Base-by-base conservation (phyloP, 441 rosid genomes). In the Gossypium schwendimanii region DNA sequence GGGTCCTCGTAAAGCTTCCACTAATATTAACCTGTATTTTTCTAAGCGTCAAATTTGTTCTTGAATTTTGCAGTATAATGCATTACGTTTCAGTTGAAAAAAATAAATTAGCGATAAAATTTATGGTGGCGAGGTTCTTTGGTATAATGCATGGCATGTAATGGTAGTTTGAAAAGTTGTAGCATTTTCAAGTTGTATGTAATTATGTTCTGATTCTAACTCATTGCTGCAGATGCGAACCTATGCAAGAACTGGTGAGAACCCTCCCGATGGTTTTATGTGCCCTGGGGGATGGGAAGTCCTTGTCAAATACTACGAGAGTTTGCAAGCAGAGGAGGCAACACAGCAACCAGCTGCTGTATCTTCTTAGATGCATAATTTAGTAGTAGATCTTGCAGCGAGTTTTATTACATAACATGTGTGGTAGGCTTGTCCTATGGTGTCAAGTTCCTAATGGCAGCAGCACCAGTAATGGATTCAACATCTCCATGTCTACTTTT, bases 251-350 rank as follows among this genome's bases (percentile, higher is more conserved):
- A 88, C 69, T 8, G 96, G 96, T 0, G 93, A 92, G 85, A 85
- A 84, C 77, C 97, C 97, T 31, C 97, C 97, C 3, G 93, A 89
- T 66, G 97, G 97, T 66, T 92, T 92, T 72, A 94, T 92, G 97
- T 92, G 97, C 75, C 92, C 91, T 0, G 84, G 91, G 12, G 97
- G 97, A 47, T 94, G 96, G 97, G 73, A 87, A 74, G 97, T 92
- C 59, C 97, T 90, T 33, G 96, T 94, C 71, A 81, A 85, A 67
- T 88, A 89, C 73, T 90, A 89, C 14, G 52, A 81, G 73, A 88
- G 90, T 80, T 79, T 90, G 88, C 94, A 88, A 84, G 83, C 80
- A 36, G 92, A 90, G 66, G 93, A 87, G 72, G 63, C 87, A n/a
- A 58, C 80, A 1, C 80, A 78, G 73, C 79, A 88, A 75, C 79